Evolutionary conservation across 805 yeast species (phyloP), one percentile per base, ranked within the genome.

Genomic region (Lipomyces starkeyi): DNA sequence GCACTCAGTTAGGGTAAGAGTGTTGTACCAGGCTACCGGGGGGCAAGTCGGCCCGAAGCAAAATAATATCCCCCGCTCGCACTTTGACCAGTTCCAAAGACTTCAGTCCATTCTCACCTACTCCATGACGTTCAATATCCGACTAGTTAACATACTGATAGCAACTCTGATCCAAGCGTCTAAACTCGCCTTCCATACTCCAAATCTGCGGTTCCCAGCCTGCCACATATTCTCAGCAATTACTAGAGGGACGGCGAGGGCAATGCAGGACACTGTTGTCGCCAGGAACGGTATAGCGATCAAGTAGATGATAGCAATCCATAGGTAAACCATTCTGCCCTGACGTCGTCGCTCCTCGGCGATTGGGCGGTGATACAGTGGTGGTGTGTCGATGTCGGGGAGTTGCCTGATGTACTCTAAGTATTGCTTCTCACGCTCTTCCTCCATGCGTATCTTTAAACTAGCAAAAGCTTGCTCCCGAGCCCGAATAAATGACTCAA

Each of bases 391-490:
- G 49, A 43, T 43, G 20, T 43, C 49, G 49, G 49, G 49, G 49
- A 43, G 49, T 43, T 43, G 49, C 49, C 20, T 17, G 9, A 43
- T 43, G 20, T 17, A 43, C 20, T 43, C 49, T 5, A 43, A 11
- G 49, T 43, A 43, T 17, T 43, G 49, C 20, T 43, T 43, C 49
- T 43, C 49, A 14, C 49, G 49, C 49, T 43, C 49, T 43, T 43
- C 22, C 20, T 43, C 49, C 8, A 43, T 43, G 22, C 49, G 20
- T 7, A 5, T 43, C 22, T 43, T 17, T 17, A 43, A 17, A 43
- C 49, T 43, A 43, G 20, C 49, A 43, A 43, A 43, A 43, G 20
- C 49, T 43, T 43, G 49, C 49, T 43, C 49, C 20, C 49, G n/a
- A 5, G 49, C 49, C 8, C 20, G 49, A 43, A 43, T 17, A 17